Conservation (phyloP, 1,139 yeast species). For the Yamadazyma mexicana region DNA sequence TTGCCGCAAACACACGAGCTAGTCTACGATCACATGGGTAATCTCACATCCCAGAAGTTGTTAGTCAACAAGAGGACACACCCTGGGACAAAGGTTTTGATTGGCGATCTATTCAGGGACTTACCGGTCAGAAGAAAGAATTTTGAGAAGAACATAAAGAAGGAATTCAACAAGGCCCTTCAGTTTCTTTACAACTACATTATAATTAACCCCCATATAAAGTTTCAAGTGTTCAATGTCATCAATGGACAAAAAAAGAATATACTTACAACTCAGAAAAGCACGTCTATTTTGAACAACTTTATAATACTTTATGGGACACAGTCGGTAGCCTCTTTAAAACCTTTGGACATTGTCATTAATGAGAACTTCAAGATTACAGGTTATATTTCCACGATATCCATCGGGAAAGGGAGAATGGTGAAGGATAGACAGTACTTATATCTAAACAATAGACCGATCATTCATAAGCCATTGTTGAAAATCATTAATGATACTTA, state of each 20-base stretch:
- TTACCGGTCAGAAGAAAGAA: constrained; percentile 78
- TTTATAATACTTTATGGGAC: constrained; percentile 72
- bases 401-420: constrained; percentile 69
- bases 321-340: constrained; percentile 57
- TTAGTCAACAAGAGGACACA: constrained; percentile 45
- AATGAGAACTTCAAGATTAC: constrained; percentile 29
- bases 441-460: constrained; percentile 77
- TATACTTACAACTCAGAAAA: constrained; percentile 53
- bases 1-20: constrained; percentile 62
- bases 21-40: constrained; percentile 55
- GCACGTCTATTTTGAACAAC: constrained; percentile 43
- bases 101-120: constrained; percentile 56
- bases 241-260: constrained; percentile 49
- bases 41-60: constrained; percentile 30
- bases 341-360: constrained; percentile 40
- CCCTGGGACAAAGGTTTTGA: constrained; percentile 57
- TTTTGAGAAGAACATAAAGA: constrained; percentile 62
- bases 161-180: constrained; percentile 71
- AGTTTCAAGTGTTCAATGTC: constrained; percentile 59
- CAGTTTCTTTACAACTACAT: constrained; percentile 67
- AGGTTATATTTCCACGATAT: constrained; percentile 73
- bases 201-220: constrained; percentile 55
- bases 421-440: constrained; percentile 73
- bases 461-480: constrained; percentile 52
- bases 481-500: constrained; percentile 74